These are phyloP conservation scores for Acer saccharum DNA, from an alignment of 345 rosid species.

Conservation along the genomic window DNA sequence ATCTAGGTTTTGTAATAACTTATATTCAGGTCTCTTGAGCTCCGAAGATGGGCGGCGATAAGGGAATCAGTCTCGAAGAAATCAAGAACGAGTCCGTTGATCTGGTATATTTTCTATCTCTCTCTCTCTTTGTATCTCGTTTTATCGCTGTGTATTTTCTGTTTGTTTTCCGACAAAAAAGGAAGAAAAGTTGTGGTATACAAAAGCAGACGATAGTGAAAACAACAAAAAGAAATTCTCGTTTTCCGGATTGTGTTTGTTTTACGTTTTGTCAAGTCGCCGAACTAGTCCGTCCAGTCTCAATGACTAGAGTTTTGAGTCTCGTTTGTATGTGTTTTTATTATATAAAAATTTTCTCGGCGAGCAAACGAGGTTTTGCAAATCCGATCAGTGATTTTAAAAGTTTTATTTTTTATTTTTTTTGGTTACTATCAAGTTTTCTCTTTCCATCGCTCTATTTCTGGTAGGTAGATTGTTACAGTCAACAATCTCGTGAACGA, in stretches of 20 bases:
- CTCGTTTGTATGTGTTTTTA: not conserved
- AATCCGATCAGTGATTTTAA: not conserved
- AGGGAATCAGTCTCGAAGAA: conserved; percentile 58
- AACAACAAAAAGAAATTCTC: too few species aligned
- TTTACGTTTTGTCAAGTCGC: too few species aligned
- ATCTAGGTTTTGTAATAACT: not conserved
- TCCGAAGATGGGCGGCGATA: conserved; percentile 32
- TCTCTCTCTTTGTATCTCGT: not conserved
- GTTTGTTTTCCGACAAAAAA: conserved; percentile 14
- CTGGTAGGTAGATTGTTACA: not conserved
- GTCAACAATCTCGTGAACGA: not conserved
- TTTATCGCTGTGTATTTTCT: not conserved
- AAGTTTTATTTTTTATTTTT: too few species aligned
- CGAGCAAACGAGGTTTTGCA: not conserved
- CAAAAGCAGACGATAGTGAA: not conserved
- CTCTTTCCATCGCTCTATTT: not conserved
- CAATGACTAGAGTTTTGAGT: too few species aligned
- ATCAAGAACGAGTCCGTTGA: conserved; percentile 76
- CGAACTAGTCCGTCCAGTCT: too few species aligned
- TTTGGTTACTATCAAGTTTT: too few species aligned
- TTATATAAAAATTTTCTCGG: not conserved
- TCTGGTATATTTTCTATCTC: conserved; percentile 42
- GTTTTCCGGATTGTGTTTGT: too few species aligned
- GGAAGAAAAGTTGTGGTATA: not conserved
- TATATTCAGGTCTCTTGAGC: not conserved